Evolutionary conservation across 139 green algal species (phyloP), one percentile per base, ranked within the genome.

Genomic region (Dunaliella sp.): DNA sequence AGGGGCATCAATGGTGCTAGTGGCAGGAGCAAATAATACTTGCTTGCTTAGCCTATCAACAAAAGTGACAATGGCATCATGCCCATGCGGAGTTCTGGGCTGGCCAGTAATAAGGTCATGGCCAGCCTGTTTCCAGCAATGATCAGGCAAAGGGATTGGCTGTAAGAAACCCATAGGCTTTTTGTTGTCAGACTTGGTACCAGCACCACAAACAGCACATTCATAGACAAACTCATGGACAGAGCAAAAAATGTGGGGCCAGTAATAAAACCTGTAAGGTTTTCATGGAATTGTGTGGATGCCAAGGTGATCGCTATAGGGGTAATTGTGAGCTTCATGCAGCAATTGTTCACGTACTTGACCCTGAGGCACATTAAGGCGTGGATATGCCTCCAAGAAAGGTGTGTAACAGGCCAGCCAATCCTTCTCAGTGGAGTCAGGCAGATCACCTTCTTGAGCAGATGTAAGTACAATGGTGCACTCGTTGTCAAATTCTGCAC

Each of bases 51-150:
- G 58, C 22, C 90, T 86, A 58, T 96, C 93, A 2, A 95, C 88
- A 83, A 95, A 90, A 0, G 91, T 88, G 1, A 91, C 28, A 31
- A 95, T 90, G n/a, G 80, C 59, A 84, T 93, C 86, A 32, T 90
- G 82, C 3, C 36, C 77, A 28, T 22, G 1, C 0, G 28, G 24
- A 26, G 88, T 93, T 0, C 7, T 37, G 3, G 90, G 90, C 36
- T 95, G 84, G 32, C 89, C 81, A 24, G 86, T 91, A 32, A 95
- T 92, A 7, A 96, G 88, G 82, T 95, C 93, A 77, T 93, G 89
- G 31, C 83, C 90, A 0, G 94, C 78, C 22, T 82, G 48, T 77
- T 90, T 74, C 89, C 90, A 96, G 0, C 58, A 85, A 3, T 73
- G 24, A 0, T 76, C 26, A 36, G 91, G 92, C 21, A 91, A 86